phyloP scores from a whole-genome alignment of 176 grass and related monocot species.

The Hordeum vulgare region MorexV3_pseudomolecules_assembly NC_058524.1:144847672-144848171 shows the following conservation, averaged over 20 bases:
- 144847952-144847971: background rate
- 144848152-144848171: conserved; percentile 60
- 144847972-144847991: too few species aligned
- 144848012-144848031: background rate
- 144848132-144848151: conserved; percentile 64
- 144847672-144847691: background rate
- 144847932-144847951: background rate
- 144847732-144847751: conserved; percentile 49
- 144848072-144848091: conserved; percentile 50
- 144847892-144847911: conserved; percentile 91
- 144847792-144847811: conserved; percentile 50
- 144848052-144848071: conserved; percentile 61
- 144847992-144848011: background rate
- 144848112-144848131: conserved; percentile 90
- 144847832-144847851: conserved; percentile 58
- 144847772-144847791: conserved; percentile 20
- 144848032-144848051: conserved; percentile 94
- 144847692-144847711: background rate
- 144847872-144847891: conserved; percentile 87
- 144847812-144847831: conserved; percentile 78
- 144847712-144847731: conserved; percentile 52
- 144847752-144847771: conserved; percentile 43
- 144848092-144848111: conserved; percentile 47
- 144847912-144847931: background rate
- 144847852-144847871: conserved; percentile 87